A percentile compares a stretch with the other conserved stretches of the same genome.
Conservation (phyloP, 306 rosid species). For the Fragaria nilgerrensis region DNA sequence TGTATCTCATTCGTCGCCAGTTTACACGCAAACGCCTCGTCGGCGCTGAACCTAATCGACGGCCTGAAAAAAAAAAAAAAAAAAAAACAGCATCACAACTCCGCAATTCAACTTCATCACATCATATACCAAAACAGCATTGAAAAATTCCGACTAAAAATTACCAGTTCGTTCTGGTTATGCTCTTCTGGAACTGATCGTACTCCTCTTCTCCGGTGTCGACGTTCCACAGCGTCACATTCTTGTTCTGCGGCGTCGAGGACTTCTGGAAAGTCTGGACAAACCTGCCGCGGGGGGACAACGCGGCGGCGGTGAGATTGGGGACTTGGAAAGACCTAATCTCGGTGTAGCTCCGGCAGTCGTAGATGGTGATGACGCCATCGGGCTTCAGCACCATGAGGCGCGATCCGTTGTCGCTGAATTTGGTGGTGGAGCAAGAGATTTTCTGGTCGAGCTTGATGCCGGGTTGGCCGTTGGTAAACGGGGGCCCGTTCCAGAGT, state of each 20-base stretch:
- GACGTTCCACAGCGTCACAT: conserved; percentile 60
- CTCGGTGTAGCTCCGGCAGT: conserved; percentile 52
- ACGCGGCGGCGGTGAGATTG: conserved; percentile 47
- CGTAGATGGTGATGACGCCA: conserved; percentile 43
- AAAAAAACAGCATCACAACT: conserved; percentile 11
- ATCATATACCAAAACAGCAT: background rate
- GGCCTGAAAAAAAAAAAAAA: conserved; percentile 55
- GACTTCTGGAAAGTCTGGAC: conserved; percentile 76
- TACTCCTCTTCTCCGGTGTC: conserved; percentile 59
- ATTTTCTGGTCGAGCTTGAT: conserved; percentile 55
- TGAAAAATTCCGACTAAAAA: background rate
- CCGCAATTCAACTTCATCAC: background rate
- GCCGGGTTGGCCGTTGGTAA: conserved; percentile 50
- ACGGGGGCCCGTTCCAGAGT: conserved; percentile 87
- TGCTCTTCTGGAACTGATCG: conserved; percentile 69
- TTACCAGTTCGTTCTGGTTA: conserved; percentile 70
- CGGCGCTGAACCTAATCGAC: conserved; percentile 67
- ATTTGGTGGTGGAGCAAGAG: conserved; percentile 54
- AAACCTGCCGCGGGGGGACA: conserved; percentile 75
- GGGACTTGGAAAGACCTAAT: conserved; percentile 65
- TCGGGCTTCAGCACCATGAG: conserved; percentile 67
- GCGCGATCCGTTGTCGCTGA: conserved; percentile 71
- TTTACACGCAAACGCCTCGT: conserved; percentile 78
- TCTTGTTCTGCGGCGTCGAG: conserved; percentile 68
- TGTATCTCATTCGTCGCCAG: conserved; percentile 83